These are phyloP conservation scores for Calocybe indica DNA, from an alignment of 768 basidiomycete species.

Conservation along the genomic window DNA sequence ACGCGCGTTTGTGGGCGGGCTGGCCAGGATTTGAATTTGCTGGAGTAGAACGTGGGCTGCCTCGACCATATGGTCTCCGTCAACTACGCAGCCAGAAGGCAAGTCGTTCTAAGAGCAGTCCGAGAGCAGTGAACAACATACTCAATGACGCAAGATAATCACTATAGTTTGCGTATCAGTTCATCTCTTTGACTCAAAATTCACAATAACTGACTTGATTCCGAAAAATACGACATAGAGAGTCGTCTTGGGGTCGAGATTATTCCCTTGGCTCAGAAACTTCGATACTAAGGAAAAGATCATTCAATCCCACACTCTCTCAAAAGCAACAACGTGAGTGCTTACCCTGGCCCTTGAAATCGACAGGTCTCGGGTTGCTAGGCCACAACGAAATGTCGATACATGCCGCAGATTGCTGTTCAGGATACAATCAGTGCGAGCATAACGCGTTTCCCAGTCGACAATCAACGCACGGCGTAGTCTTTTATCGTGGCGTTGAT, in stretches of 20 bases:
- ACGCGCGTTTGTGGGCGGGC: constrained; percentile 43
- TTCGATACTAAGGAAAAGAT: constrained; percentile 23
- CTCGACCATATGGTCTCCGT: constrained; percentile 39
- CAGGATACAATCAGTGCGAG: not conserved
- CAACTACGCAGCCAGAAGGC: constrained; percentile 19
- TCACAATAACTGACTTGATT: constrained; percentile 34
- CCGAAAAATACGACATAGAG: constrained; percentile 50
- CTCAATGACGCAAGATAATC: constrained; percentile 38
- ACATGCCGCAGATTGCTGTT: constrained; percentile 36
- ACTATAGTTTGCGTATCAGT: constrained; percentile 16
- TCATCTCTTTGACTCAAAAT: not conserved
- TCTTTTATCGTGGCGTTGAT: constrained; percentile 39
- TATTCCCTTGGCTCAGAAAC: constrained; percentile 39
- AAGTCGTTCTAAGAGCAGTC: not conserved
- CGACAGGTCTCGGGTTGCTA: constrained; percentile 37
- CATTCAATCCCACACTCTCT: not conserved
- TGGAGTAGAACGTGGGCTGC: constrained; percentile 37
- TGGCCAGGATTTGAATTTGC: constrained; percentile 40
- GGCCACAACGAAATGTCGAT: constrained; percentile 47
- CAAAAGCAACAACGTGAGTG: not conserved
- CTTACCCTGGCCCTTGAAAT: constrained; percentile 44
- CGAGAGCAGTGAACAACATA: constrained; percentile 11
- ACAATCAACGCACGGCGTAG: constrained; percentile 35
- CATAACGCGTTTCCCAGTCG: not conserved
- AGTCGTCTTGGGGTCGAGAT: constrained; percentile 39